Conservation (phyloP, 768 basidiomycete species). For the Leccinum broughii region DNA sequence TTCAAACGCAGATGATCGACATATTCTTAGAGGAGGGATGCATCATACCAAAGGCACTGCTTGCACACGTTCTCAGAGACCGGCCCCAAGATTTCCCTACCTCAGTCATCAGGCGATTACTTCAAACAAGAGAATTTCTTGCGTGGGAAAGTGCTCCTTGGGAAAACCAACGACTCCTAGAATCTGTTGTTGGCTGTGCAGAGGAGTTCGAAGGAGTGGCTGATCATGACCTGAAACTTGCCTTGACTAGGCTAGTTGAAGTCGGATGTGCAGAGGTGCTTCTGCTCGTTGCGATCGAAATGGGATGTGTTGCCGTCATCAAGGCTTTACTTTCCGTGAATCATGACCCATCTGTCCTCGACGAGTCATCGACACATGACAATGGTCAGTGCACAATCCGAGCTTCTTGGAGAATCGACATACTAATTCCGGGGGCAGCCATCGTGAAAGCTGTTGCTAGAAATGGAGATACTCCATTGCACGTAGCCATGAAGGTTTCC, state of each 20-base stretch:
- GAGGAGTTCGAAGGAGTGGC: neutral
- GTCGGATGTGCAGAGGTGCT: conserved; percentile 5
- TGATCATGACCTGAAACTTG: neutral
- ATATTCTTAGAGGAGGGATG: neutral
- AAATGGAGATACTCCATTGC: neutral
- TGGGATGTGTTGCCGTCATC: neutral
- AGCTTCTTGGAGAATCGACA: neutral
- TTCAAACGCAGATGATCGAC: neutral
- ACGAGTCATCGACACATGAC: neutral
- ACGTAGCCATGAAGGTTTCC: neutral
- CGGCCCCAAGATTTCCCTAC: conserved; percentile 1
- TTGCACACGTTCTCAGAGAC: neutral
- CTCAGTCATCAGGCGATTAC: neutral
- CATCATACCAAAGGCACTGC: neutral
- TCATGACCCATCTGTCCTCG: neutral
- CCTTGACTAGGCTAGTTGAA: neutral
- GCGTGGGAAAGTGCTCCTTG: neutral
- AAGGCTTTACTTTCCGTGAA: neutral
- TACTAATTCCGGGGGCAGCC: no score
- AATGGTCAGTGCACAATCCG: neutral
- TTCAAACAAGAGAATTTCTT: neutral
- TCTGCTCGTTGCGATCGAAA: conserved; percentile 11
- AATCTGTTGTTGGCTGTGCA: neutral
- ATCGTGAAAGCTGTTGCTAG: no score
- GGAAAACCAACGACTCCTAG: neutral